Evolutionary conservation across 139 green algal species (phyloP).

Genomic region (Tetradesmus obliquus): DNA sequence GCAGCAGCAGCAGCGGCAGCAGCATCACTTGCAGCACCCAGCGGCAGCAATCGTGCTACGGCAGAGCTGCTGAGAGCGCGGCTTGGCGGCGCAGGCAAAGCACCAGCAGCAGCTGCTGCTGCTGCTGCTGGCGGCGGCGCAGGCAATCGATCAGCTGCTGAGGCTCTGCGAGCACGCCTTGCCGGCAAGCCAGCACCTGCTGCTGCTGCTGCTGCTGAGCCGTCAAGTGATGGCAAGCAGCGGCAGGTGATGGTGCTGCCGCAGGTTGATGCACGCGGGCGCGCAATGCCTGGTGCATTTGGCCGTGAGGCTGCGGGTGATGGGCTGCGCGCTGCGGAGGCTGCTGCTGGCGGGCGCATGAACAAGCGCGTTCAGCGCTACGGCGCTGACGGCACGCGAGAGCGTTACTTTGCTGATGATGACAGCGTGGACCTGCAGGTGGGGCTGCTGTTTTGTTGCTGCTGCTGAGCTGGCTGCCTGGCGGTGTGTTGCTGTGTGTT

Average conservation of each 20-base stretch:
- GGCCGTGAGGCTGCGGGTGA: slow-evolving; percentile 73
- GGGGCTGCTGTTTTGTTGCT: neutral
- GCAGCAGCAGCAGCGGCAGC: slow-evolving; percentile 17
- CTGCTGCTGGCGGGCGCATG: slow-evolving; percentile 30
- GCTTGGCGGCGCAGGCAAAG: slow-evolving; percentile 12
- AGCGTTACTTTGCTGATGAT: slow-evolving; percentile 92
- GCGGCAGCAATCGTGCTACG: neutral
- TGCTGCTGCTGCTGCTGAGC: neutral
- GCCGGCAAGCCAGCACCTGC: slow-evolving; percentile 4
- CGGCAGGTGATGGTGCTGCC: slow-evolving; percentile 69
- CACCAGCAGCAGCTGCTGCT: slow-evolving; percentile 28
- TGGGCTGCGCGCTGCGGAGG: neutral
- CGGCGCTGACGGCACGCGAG: slow-evolving; percentile 63
- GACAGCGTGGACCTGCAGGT: slow-evolving; percentile 69
- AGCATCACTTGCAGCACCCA: neutral
- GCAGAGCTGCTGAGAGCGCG: slow-evolving; percentile 22
- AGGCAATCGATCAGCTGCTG: slow-evolving; percentile 31
- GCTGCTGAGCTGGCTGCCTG: neutral
- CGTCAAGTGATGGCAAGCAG: neutral
- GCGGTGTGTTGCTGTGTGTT: neutral
- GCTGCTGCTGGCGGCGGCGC: neutral
- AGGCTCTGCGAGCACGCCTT: slow-evolving; percentile 23
- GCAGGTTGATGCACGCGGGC: slow-evolving; percentile 78
- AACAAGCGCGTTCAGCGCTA: slow-evolving; percentile 74
- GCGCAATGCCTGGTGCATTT: slow-evolving; percentile 85